Base-by-base conservation (phyloP, 495 filamentous ascomycete species). In the Bacidia gigantensis region DNA sequence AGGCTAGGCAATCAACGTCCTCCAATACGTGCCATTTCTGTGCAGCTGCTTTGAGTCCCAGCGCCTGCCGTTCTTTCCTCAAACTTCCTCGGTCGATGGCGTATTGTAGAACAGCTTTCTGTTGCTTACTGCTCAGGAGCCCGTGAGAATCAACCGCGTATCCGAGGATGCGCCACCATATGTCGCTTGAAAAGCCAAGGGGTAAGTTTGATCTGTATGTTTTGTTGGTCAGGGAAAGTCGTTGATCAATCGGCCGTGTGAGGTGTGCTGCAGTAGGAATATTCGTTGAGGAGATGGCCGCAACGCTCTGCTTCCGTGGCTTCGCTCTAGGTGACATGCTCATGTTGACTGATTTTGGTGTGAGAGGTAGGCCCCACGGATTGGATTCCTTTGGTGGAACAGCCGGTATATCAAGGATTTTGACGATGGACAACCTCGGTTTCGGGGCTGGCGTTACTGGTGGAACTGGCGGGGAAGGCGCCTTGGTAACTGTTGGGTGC, bases 11-110 rank as follows among this genome's bases (percentile, higher is more conserved):
- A 2, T 56, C 53, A 26, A 63, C 63, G 11, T 55, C 58, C 42
- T 68, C 65, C 24, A 70, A 58, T 48, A 69, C 41, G 52, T 56
- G 61, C 65, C 63, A 67, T 14, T 63, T 63, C 57, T 64, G 66
- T 26, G 49, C 49, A 44, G 57, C 60, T 26, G 53, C 51, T 44
- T 57, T 57, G 49, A 64, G 64, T 25, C 60, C 62, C 50, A 57
- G 29, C 43, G 57, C 57, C 25, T 62, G 65, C 23, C 51, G 55
- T 52, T 66, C 65, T 29, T 56, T 57, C 21, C 29, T 52, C 51
- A 68, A 42, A 1, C 61, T 64, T n/a, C 32, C 43, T 39, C 58
- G 57, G 46, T 60, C 55, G 56, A 58, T 56, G 2, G 62, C 63
- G 55, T 61, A 68, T 9, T 42, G 26, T 10, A 68, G 32, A 20